A percentile compares a stretch with the other conserved stretches of the same genome.
Conservation (phyloP, 352 stramenopile genomes). For the Pythium pyrilobum region DNA sequence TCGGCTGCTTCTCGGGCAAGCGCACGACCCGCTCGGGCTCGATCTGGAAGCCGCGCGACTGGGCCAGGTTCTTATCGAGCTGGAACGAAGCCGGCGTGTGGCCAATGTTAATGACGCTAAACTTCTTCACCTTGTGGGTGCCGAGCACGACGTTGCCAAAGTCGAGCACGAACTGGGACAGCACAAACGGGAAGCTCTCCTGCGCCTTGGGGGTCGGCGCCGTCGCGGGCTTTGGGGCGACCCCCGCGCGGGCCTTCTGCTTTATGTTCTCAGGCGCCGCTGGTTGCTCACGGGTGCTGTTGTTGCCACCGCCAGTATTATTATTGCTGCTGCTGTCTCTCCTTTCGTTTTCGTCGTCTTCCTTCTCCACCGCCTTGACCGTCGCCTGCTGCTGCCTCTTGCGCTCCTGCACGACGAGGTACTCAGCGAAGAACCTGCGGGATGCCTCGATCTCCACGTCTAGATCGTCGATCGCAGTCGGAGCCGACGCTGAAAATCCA, state of each 20-base stretch:
- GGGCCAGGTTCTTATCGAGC: conserved; percentile 90
- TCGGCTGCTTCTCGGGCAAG: conserved; percentile 81
- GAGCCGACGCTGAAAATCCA: not conserved
- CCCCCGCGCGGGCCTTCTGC: not conserved
- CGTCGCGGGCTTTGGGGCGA: conserved; percentile 14
- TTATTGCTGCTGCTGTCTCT: not conserved
- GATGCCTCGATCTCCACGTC: conserved; percentile 82
- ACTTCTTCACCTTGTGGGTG: conserved; percentile 89
- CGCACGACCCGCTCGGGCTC: conserved; percentile 93
- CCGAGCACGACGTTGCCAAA: conserved; percentile 93
- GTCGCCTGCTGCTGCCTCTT: conserved; percentile 23
- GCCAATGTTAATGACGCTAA: conserved; percentile 91
- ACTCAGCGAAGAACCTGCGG: conserved; percentile 84
- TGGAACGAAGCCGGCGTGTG: conserved; percentile 82
- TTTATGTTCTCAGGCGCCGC: not conserved
- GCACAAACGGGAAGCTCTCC: conserved; percentile 67
- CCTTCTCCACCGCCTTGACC: not conserved
- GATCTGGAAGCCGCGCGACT: conserved; percentile 84
- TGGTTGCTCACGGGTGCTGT: not conserved
- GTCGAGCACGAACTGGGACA: conserved; percentile 90
- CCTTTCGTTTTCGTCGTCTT: not conserved
- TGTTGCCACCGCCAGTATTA: not conserved
- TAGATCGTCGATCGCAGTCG: conserved; percentile 44
- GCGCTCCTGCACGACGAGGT: conserved; percentile 55
- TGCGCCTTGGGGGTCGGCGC: conserved; percentile 14